These are phyloP conservation scores for Fusarium clavum DNA, from an alignment of 2,329 filamentous ascomycete species.

Conservation along the genomic window DNA sequence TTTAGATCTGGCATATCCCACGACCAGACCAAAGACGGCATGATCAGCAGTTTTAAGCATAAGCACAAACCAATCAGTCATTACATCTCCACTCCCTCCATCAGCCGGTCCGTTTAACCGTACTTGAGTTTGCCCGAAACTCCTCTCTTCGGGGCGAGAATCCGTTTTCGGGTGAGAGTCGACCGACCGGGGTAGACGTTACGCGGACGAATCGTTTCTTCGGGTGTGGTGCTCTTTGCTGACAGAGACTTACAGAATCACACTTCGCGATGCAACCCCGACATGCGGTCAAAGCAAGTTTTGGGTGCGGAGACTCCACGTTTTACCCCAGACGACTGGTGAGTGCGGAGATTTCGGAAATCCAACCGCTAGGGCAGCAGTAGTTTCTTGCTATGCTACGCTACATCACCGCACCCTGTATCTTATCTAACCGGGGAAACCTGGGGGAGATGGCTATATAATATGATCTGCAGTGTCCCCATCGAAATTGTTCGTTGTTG, in stretches of 20 bases:
- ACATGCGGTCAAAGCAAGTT: slow-evolving; percentile 15
- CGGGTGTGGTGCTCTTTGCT: background rate
- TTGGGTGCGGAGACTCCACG: slow-evolving; percentile 24
- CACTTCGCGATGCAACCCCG: slow-evolving; percentile 20
- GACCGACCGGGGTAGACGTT: background rate
- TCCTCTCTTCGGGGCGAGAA: slow-evolving; percentile 16
- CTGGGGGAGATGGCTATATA: slow-evolving; percentile 12
- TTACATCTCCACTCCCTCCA: background rate
- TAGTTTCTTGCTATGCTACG: background rate
- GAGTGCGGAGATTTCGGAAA: slow-evolving; percentile 29
- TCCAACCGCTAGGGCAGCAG: slow-evolving; percentile 9
- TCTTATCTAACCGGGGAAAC: slow-evolving; percentile 6
- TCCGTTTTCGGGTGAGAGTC: slow-evolving; percentile 20
- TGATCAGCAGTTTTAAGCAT: slow-evolving; percentile 33
- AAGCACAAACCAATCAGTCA: slow-evolving; percentile 6
- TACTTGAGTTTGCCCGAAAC: slow-evolving; percentile 10
- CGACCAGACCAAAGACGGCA: slow-evolving; percentile 2
- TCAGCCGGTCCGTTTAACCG: slow-evolving; percentile 42
- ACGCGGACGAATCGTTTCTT: slow-evolving; percentile 18
- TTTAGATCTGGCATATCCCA: slow-evolving; percentile 24
- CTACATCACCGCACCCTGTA: background rate
- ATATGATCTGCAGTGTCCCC: slow-evolving; percentile 29
- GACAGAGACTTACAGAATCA: slow-evolving; percentile 8
- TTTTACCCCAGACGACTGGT: slow-evolving; percentile 27
- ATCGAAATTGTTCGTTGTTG: background rate